Conservation (phyloP, 805 yeast species). For the Saccharomycopsis amapae region DNA sequence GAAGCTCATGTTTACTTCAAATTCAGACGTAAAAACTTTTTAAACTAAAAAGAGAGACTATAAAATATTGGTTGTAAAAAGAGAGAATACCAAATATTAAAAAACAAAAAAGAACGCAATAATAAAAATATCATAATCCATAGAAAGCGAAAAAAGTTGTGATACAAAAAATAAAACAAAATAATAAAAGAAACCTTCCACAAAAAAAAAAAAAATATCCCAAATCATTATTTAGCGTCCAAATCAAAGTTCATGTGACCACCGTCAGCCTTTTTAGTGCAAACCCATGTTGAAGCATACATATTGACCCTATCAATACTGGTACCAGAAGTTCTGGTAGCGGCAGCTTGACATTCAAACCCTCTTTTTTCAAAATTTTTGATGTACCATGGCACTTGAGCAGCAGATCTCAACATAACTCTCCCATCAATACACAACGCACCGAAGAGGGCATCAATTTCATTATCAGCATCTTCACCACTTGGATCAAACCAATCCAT, state of each 20-base stretch:
- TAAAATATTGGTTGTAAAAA: too few species aligned
- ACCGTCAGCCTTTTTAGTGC: slow-evolving; percentile 41
- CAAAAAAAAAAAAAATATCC: too few species aligned
- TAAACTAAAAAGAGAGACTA: too few species aligned
- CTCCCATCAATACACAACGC: slow-evolving; percentile 65
- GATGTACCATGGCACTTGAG: slow-evolving; percentile 73
- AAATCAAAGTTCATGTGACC: slow-evolving; percentile 27
- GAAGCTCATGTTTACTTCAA: too few species aligned
- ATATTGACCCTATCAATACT: slow-evolving; percentile 76
- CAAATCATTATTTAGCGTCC: too few species aligned
- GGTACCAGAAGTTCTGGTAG: slow-evolving; percentile 52
- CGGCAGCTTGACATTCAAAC: slow-evolving; percentile 62
- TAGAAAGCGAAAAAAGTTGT: too few species aligned
- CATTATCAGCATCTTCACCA: slow-evolving; percentile 56
- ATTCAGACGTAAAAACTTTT: too few species aligned
- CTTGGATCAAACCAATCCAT: slow-evolving; percentile 84
- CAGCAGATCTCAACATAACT: slow-evolving; percentile 70
- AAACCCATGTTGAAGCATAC: slow-evolving; percentile 88
- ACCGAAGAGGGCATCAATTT: slow-evolving; percentile 54
- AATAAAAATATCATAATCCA: too few species aligned
- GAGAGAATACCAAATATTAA: too few species aligned
- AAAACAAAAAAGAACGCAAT: too few species aligned
- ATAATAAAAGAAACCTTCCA: too few species aligned
- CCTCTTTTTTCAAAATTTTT: slow-evolving; percentile 60
- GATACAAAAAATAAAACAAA: too few species aligned